phyloP scores from a whole-genome alignment of 2,329 filamentous ascomycete species.

The Fonsecaea pedrosoi region DNA sequence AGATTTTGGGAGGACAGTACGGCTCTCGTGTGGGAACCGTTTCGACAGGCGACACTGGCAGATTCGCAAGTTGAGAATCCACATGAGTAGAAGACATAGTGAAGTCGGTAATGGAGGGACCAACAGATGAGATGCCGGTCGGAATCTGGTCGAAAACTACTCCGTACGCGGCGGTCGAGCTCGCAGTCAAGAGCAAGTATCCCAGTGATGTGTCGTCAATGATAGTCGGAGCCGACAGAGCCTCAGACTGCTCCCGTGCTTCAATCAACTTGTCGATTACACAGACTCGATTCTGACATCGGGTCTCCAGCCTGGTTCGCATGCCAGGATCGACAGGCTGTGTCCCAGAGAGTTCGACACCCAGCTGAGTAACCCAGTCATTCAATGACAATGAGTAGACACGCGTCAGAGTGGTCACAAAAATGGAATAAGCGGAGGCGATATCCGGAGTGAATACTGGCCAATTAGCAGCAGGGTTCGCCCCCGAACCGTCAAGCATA shows the following conservation, averaged over 20 bases:
- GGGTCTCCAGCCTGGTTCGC: slow-evolving; percentile 62
- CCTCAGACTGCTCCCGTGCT: slow-evolving; percentile 42
- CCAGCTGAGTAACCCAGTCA: slow-evolving; percentile 63
- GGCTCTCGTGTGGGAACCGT: slow-evolving; percentile 49
- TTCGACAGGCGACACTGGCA: slow-evolving; percentile 29
- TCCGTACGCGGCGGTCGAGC: slow-evolving; percentile 57
- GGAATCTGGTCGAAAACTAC: slow-evolving; percentile 60
- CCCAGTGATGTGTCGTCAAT: slow-evolving; percentile 64
- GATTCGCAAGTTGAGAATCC: slow-evolving; percentile 35
- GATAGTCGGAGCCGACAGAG: slow-evolving; percentile 58
- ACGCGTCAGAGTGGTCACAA: slow-evolving; percentile 62
- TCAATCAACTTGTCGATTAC: slow-evolving; percentile 57
- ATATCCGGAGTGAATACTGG: slow-evolving; percentile 64
- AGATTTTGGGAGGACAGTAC: slow-evolving; percentile 43
- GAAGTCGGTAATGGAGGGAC: slow-evolving; percentile 27
- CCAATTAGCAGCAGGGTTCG: slow-evolving; percentile 45
- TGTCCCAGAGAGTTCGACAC: slow-evolving; percentile 57
- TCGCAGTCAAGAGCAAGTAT: slow-evolving; percentile 62
- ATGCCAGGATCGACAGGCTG: slow-evolving; percentile 56
- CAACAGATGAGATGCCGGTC: slow-evolving; percentile 24
- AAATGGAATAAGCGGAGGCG: slow-evolving; percentile 64
- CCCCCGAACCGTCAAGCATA: slow-evolving; percentile 45
- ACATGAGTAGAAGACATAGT: slow-evolving; percentile 24
- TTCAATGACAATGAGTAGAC: slow-evolving; percentile 63
- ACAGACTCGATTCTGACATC: slow-evolving; percentile 60